Conservation (phyloP, 2,329 filamentous ascomycete genomes). For the Fusarium avenaceum region DNA sequence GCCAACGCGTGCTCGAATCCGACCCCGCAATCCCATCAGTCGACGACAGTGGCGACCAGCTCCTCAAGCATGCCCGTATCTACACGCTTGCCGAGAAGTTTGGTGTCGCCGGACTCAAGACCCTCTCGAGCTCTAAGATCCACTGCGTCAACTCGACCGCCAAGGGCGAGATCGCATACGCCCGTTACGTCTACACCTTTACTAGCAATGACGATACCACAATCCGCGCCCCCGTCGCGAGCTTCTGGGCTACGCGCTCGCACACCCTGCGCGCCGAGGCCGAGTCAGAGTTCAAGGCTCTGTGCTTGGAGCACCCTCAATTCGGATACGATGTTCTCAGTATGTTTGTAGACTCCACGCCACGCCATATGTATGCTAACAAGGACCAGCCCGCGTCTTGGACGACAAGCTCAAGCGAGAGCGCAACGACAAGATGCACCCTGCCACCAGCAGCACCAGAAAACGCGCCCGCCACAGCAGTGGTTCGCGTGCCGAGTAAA, state of each 20-base stretch:
- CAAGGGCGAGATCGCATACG: constrained; percentile 91
- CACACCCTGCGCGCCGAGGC: constrained; percentile 88
- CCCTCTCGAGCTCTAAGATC: constrained; percentile 87
- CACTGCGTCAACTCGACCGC: constrained; percentile 90
- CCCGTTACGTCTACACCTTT: constrained; percentile 67
- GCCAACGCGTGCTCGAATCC: constrained; percentile 75
- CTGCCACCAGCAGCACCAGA: constrained; percentile 63
- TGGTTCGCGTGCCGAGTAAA: constrained; percentile 43
- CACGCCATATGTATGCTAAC: constrained; percentile 13
- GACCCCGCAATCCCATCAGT: constrained; percentile 74
- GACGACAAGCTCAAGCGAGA: constrained; percentile 77
- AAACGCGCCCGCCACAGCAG: constrained; percentile 70
- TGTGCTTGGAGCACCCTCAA: constrained; percentile 91
- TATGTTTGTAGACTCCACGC: constrained; percentile 56
- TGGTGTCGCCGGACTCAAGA: constrained; percentile 75
- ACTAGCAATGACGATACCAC: constrained; percentile 38
- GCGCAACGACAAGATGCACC: constrained; percentile 70
- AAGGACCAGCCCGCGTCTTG: constrained; percentile 67
- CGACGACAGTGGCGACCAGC: constrained; percentile 84
- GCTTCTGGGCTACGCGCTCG: constrained; percentile 50
- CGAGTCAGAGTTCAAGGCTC: constrained; percentile 83
- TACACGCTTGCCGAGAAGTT: constrained; percentile 91
- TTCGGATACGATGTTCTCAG: constrained; percentile 94
- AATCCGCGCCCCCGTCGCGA: constrained; percentile 46
- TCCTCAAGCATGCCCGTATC: constrained; percentile 89